A percentile compares a stretch with the other conserved stretches of the same genome.
Evolutionary conservation across 2,329 filamentous ascomycete species (phyloP).

Genomic region (Apiospora aurea): DNA sequence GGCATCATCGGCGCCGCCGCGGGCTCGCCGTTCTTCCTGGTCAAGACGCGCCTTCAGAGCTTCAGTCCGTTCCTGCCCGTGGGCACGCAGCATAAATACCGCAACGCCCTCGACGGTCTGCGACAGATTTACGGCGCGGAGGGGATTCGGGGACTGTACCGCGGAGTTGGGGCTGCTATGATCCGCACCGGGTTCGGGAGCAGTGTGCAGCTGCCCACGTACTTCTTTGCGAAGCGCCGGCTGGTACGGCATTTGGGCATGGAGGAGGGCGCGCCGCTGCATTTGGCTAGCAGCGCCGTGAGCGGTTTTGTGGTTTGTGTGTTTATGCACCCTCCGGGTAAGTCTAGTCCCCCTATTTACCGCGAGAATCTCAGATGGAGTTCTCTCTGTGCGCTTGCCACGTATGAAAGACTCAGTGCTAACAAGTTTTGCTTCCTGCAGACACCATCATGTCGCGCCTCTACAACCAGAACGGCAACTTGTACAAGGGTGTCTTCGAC

Average conservation of each 20-base stretch:
- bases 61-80: conserved; percentile 92
- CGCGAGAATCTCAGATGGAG: not conserved
- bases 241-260: conserved; percentile 84
- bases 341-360: conserved; percentile 37
- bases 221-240: conserved; percentile 94
- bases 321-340: conserved; percentile 96
- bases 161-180: conserved; percentile 92
- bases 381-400: not conserved
- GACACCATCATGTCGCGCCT: conserved; percentile 98
- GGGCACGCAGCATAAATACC: conserved; percentile 95
- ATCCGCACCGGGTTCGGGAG: conserved; percentile 95
- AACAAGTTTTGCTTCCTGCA: conserved; percentile 35
- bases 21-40: conserved; percentile 95
- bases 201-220: conserved; percentile 94
- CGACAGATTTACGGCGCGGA: conserved; percentile 79
- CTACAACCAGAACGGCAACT: conserved; percentile 98
- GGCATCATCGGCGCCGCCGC: conserved; percentile 92
- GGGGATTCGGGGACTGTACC: conserved; percentile 82
- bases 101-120: conserved; percentile 84
- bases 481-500: conserved; percentile 94
- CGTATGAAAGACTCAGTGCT: conserved; percentile 4
- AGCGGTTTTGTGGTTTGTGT: conserved; percentile 97
- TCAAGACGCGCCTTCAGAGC: conserved; percentile 95
- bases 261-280: conserved; percentile 88
- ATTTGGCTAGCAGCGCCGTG: conserved; percentile 85